Evolutionary conservation across 75 land plant genomes (phyloP).

Genomic region (Cupressus sempervirens): DNA sequence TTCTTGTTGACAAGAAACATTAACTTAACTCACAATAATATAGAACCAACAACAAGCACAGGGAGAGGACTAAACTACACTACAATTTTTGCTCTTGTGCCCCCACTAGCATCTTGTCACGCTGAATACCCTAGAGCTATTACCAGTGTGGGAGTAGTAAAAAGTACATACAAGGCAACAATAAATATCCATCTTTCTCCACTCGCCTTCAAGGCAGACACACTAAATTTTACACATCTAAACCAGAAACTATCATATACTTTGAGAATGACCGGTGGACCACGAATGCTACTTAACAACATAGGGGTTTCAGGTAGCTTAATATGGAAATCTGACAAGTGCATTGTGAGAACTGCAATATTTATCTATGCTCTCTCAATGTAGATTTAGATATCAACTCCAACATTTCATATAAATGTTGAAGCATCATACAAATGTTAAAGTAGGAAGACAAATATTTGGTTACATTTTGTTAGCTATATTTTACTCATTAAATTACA

Average conservation of each 20-base stretch:
- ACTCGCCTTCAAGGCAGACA: too few relatives aligned
- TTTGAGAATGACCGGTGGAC: constrained; percentile 17
- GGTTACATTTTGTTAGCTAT: too few relatives aligned
- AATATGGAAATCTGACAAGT: background rate
- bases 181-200: too few relatives aligned
- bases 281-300: background rate
- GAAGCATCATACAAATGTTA: too few relatives aligned
- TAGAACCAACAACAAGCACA: too few relatives aligned
- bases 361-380: background rate
- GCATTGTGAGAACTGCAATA: constrained; percentile 47
- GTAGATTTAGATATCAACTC: too few relatives aligned
- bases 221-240: constrained; percentile 28
- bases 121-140: constrained; percentile 33
- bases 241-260: constrained; percentile 39
- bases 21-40: too few relatives aligned
- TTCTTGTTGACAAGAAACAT: constrained; percentile 26
- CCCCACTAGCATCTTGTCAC: background rate
- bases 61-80: constrained; percentile 36
- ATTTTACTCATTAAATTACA: too few relatives aligned
- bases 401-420: too few relatives aligned
- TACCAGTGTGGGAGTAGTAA: constrained; percentile 55
- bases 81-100: constrained; percentile 15
- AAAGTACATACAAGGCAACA: constrained; percentile 23
- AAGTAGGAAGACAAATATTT: too few relatives aligned
- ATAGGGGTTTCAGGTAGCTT: constrained; percentile 28